Conservation (phyloP, 768 basidiomycete species). For the Tricholoma bakamatsutake region DNA sequence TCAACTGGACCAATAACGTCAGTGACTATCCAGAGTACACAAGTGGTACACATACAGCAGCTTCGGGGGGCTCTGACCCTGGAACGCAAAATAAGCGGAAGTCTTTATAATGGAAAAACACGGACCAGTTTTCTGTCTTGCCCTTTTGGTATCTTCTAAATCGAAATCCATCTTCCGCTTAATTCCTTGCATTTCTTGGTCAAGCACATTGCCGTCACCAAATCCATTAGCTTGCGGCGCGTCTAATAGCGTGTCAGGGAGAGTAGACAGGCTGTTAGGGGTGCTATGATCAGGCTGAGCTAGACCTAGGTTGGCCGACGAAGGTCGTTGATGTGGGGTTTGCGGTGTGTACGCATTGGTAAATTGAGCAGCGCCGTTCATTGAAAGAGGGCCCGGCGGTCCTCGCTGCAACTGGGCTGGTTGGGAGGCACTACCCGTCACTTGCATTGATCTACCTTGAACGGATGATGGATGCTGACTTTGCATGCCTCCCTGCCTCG, state of each 20-base stretch:
- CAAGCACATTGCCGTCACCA: conserved; percentile 37
- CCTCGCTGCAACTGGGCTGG: conserved; percentile 24
- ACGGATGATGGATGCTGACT: conserved; percentile 18
- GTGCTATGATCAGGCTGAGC: conserved; percentile 18
- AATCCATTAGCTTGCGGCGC: conserved; percentile 7
- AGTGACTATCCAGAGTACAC: conserved; percentile 7
- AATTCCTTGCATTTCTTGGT: conserved; percentile 56
- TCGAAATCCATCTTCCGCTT: conserved; percentile 71
- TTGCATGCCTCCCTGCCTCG: conserved; percentile 33
- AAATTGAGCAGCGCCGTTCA: conserved; percentile 18
- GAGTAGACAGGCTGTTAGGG: conserved; percentile 11
- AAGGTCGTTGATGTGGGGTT: conserved; percentile 25
- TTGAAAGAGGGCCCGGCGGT: conserved; percentile 9
- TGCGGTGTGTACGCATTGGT: conserved; percentile 22
- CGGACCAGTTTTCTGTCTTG: conserved; percentile 68
- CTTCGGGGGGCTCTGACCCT: conserved; percentile 43
- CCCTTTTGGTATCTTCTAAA: conserved; percentile 64
- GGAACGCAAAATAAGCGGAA: conserved; percentile 3
- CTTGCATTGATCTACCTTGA: conserved; percentile 20
- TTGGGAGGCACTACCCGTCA: conserved; percentile 7
- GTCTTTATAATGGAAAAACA: conserved; percentile 7
- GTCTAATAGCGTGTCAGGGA: conserved; percentile 8
- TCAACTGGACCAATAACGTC: conserved; percentile 18
- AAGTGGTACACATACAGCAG: conserved; percentile 32
- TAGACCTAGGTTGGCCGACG: conserved; percentile 24